A percentile compares a stretch with the other conserved stretches of the same genome.
phyloP scores from a whole-genome alignment of 306 rosid species.

The Mimosa bimucronata region DNA sequence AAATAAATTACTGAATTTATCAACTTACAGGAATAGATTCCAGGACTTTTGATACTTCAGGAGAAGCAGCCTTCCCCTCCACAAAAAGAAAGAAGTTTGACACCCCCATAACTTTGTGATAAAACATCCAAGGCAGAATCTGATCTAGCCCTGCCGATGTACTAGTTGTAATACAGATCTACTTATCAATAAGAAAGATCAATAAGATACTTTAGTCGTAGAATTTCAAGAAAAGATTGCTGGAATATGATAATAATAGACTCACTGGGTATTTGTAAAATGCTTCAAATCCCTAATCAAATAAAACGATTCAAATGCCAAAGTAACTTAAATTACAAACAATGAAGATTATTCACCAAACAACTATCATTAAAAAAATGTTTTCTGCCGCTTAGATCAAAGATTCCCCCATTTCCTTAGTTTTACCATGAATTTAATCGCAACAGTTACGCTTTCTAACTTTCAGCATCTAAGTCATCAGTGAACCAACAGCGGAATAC shows the following conservation, averaged over 20 bases:
- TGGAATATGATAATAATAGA: not conserved
- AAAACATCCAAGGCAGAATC: slow-evolving; percentile 98
- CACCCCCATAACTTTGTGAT: slow-evolving; percentile 90
- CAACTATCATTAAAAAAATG: not conserved
- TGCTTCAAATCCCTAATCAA: not conserved
- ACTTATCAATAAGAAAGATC: slow-evolving; percentile 37
- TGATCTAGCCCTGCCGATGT: slow-evolving; percentile 95
- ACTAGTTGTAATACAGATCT: slow-evolving; percentile 89
- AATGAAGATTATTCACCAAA: not conserved
- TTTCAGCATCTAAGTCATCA: slow-evolving; percentile 7
- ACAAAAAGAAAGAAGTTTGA: slow-evolving; percentile 80
- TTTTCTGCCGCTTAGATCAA: not conserved
- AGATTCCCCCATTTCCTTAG: not conserved
- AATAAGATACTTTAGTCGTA: not conserved
- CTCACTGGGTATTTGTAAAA: not conserved
- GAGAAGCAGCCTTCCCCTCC: slow-evolving; percentile 96
- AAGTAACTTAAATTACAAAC: slow-evolving; percentile 5
- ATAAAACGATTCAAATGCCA: slow-evolving; percentile 14
- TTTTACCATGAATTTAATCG: not conserved
- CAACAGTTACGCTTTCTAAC: not conserved
- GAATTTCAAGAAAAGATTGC: not conserved
- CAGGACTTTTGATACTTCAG: slow-evolving; percentile 72
- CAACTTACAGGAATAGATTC: slow-evolving; percentile 88
- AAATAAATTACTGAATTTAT: slow-evolving; percentile 23
- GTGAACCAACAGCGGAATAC: not conserved